A percentile compares a stretch with the other conserved stretches of the same genome.
Conservation (phyloP, 2,329 filamentous ascomycete species). For the Pyrenophora teres region DNA sequence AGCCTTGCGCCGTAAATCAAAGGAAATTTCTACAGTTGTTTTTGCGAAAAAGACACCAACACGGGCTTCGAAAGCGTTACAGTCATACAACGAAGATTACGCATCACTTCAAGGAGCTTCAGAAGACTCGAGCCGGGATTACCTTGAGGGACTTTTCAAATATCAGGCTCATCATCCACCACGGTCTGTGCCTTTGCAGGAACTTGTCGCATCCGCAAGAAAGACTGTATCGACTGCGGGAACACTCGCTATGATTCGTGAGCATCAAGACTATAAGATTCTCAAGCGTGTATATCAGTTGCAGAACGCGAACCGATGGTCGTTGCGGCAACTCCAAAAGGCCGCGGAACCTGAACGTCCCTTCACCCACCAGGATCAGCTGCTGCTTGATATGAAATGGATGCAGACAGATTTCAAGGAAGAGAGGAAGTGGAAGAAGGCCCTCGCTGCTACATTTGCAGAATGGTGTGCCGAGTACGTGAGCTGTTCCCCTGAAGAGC, state of each 20-base stretch:
- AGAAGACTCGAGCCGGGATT: slow-evolving; percentile 58
- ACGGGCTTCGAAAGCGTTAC: slow-evolving; percentile 36
- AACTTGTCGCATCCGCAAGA: slow-evolving; percentile 78
- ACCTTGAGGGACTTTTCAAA: slow-evolving; percentile 65
- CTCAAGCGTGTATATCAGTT: slow-evolving; percentile 85
- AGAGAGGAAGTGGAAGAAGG: slow-evolving; percentile 91
- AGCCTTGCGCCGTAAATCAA: slow-evolving; percentile 51
- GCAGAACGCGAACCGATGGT: slow-evolving; percentile 92
- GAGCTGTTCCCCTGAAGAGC: slow-evolving; percentile 65
- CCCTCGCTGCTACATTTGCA: slow-evolving; percentile 78
- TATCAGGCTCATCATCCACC: slow-evolving; percentile 62
- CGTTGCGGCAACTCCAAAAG: slow-evolving; percentile 83
- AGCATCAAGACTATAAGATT: slow-evolving; percentile 86
- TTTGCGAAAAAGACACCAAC: slow-evolving; percentile 68
- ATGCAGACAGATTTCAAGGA: slow-evolving; percentile 96
- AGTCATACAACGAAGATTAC: slow-evolving; percentile 47
- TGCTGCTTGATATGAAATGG: slow-evolving; percentile 94
- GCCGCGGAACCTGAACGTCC: slow-evolving; percentile 78
- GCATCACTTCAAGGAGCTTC: slow-evolving; percentile 53
- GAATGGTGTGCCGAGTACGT: slow-evolving; percentile 85
- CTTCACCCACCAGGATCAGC: slow-evolving; percentile 79
- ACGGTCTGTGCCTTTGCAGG: slow-evolving; percentile 61
- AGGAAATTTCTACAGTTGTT: slow-evolving; percentile 74
- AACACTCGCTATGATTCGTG: slow-evolving; percentile 79
- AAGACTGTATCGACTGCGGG: slow-evolving; percentile 90